Base-by-base conservation (phyloP, 108 stramenopile species). In the Epithemia pelagica region DNA sequence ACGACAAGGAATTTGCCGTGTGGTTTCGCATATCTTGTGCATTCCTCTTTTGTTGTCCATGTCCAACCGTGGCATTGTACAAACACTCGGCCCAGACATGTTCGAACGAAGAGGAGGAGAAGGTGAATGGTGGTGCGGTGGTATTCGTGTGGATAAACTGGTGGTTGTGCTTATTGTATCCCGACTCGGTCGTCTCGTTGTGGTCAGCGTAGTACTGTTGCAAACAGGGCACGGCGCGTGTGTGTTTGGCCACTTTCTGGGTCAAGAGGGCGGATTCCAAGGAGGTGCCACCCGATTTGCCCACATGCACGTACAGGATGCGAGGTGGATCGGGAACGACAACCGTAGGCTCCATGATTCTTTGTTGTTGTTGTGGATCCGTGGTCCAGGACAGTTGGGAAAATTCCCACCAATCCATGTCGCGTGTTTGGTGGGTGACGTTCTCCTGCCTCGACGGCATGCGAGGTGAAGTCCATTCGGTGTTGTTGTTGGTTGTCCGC, bases 241-340 rank as follows among this genome's bases (percentile, higher is more conserved):
- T 5, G 15, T 46, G 37, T 46, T 46, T 46, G 37, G 37, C 10
- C 10, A 15, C 15, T 10, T 5, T 5, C 10, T 10, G 15, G 5
- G 5, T 46, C 37, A 46, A 46, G 0, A 72, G 22, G 1, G 65
- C 57, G 20, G 8, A 24, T 37, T 72, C 71, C 58, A 72, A 54
- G 21, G 71, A 65, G 2, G 51, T 60, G 0, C 71, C 71, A 28
- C 71, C 71, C 31, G 71, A 65, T 26, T 72, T 72, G 10, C 65
- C 71, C 10, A 72, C 59, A 52, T 72, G 71, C 1, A 72, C 30
- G 30, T 57, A 72, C 1, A 65, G 51, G 0, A 64, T 31, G 5
- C 37, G 37, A 46, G 37, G 37, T n/a, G n/a, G n/a, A n/a, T n/a
- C n/a, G n/a, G n/a, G n/a, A n/a, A n/a, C n/a, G n/a, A n/a, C n/a